Percentiles rank a stretch among this genome's conserved stretches.
Conservation (phyloP, 2,329 filamentous ascomycete species). For the Claviceps monticola region DNA sequence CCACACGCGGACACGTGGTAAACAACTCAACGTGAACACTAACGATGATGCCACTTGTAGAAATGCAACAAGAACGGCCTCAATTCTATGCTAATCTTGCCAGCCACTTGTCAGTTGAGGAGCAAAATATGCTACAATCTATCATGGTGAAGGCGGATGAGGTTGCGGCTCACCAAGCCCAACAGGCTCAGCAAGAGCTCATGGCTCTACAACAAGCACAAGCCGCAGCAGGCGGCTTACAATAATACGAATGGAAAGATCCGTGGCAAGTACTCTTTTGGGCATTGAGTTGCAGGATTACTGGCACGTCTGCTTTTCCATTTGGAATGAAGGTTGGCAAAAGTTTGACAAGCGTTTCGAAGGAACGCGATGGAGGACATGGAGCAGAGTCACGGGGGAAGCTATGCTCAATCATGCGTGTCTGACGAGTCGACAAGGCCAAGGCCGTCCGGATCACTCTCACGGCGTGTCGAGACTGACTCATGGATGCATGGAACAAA, state of each 20-base stretch:
- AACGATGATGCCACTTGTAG: constrained; percentile 28
- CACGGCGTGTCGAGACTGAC: neutral
- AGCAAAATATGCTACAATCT: constrained; percentile 66
- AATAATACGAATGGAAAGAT: neutral
- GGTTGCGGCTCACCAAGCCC: constrained; percentile 19
- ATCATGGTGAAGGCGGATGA: constrained; percentile 53
- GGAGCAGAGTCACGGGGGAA: neutral
- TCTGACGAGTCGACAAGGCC: neutral
- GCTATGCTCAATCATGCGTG: neutral
- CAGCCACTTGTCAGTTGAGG: constrained; percentile 62
- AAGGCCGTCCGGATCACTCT: too few relatives aligned
- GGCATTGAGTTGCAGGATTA: neutral
- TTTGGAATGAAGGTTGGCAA: neutral
- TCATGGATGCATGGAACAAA: neutral
- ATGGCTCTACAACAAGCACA: constrained; percentile 16
- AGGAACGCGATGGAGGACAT: neutral
- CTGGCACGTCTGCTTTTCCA: neutral
- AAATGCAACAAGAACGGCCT: constrained; percentile 79
- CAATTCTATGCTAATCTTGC: constrained; percentile 75
- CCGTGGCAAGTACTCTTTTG: neutral
- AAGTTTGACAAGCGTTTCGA: constrained; percentile 2
- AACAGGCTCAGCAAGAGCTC: constrained; percentile 11
- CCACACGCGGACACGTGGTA: neutral
- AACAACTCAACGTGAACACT: neutral
- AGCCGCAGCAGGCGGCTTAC: neutral